phyloP scores from a whole-genome alignment of 169 alveolate species.

The Plasmodium blacklocki region DNA sequence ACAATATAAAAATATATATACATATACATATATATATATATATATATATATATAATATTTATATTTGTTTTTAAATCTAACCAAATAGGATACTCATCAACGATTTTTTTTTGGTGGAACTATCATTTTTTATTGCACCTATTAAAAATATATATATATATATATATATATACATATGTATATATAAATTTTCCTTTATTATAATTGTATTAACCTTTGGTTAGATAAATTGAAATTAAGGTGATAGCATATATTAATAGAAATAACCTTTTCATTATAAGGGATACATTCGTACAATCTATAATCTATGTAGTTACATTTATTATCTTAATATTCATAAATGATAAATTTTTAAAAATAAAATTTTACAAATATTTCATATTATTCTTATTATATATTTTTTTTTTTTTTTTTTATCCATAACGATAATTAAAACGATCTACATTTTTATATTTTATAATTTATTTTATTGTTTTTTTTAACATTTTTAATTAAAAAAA shows the following conservation, averaged over 20 bases:
- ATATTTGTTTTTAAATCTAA: background rate
- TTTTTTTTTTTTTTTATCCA: background rate
- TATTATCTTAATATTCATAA: no score
- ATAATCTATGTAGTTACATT: no score
- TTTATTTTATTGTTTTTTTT: background rate
- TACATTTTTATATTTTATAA: background rate
- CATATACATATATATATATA: no score
- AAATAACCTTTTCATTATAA: no score
- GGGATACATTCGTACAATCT: no score
- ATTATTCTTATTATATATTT: background rate
- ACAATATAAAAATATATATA: background rate
- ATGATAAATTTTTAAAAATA: no score
- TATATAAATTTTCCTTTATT: no score
- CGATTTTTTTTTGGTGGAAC: background rate
- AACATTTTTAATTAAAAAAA: background rate
- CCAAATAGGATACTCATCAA: background rate
- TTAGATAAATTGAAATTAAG: no score
- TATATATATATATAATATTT: background rate
- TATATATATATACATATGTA: background rate
- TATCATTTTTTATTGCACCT: conserved; percentile 10
- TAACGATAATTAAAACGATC: background rate
- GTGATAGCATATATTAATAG: no score
- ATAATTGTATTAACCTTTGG: no score
- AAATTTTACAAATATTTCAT: no score
- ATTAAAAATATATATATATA: background rate